phyloP scores from a whole-genome alignment of 75 land plant species.

The Chamaecyparis obtusa region DNA sequence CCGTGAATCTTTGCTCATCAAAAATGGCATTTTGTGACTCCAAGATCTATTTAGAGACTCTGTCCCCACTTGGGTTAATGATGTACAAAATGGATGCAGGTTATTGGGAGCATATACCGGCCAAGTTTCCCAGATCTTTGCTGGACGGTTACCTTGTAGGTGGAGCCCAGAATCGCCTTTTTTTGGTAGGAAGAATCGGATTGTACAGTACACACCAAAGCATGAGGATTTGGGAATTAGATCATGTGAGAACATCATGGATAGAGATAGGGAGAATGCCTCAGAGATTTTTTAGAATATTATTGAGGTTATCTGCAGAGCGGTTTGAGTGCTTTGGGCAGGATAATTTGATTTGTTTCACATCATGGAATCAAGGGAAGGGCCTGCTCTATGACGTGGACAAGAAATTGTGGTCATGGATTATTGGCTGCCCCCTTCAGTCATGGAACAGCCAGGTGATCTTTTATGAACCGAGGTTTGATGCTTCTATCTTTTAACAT shows the following conservation, averaged over 20 bases:
- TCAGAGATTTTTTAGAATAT: slow-evolving; percentile 52
- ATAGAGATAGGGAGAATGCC: slow-evolving; percentile 77
- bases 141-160: slow-evolving; percentile 70
- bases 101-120: slow-evolving; percentile 65
- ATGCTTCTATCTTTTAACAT: slow-evolving; percentile 38
- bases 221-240: slow-evolving; percentile 78
- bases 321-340: slow-evolving; percentile 84
- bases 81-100: slow-evolving; percentile 61
- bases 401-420: slow-evolving; percentile 74
- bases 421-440: slow-evolving; percentile 63
- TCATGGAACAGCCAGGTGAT: slow-evolving; percentile 61
- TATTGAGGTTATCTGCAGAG: slow-evolving; percentile 65
- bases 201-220: slow-evolving; percentile 65
- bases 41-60: slow-evolving; percentile 57
- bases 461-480: slow-evolving; percentile 81
- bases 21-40: slow-evolving; percentile 78
- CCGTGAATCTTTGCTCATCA: slow-evolving; percentile 62
- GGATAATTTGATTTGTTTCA: slow-evolving; percentile 69
- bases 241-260: slow-evolving; percentile 58
- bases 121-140: slow-evolving; percentile 61
- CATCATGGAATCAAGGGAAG: slow-evolving; percentile 72
- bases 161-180: slow-evolving; percentile 55
- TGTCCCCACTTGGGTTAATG: slow-evolving; percentile 72
- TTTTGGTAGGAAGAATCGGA: slow-evolving; percentile 74
- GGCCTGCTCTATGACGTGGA: slow-evolving; percentile 67